phyloP scores from a whole-genome alignment of 768 basidiomycete species.

The Termitomyces sp. region DNA sequence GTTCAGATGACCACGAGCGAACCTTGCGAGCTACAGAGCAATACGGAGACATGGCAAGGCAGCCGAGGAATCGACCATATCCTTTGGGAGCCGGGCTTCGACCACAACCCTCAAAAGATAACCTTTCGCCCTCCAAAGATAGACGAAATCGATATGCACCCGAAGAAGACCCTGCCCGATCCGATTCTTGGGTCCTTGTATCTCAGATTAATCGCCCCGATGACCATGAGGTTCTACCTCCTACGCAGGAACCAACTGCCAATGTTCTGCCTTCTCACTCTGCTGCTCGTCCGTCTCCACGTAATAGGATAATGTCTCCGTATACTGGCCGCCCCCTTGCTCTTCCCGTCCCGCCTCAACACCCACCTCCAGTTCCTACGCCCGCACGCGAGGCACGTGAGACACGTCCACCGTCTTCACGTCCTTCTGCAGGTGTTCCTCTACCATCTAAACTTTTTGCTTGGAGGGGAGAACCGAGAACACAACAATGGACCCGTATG shows the following conservation, averaged over 20 bases:
- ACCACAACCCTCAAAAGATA: slow-evolving; percentile 27
- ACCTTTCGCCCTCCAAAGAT: slow-evolving; percentile 16
- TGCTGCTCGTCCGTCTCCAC: slow-evolving; percentile 22
- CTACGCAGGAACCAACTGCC: slow-evolving; percentile 17
- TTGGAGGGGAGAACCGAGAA: slow-evolving; percentile 44
- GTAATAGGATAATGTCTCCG: slow-evolving; percentile 26
- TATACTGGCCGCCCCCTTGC: slow-evolving; percentile 24
- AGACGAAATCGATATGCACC: slow-evolving; percentile 18
- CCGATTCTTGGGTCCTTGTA: slow-evolving; percentile 23
- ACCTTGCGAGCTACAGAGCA: slow-evolving; percentile 33
- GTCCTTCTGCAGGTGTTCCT: slow-evolving; percentile 31
- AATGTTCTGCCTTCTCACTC: slow-evolving; percentile 14
- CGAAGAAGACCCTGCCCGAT: slow-evolving; percentile 20
- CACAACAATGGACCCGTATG: slow-evolving; percentile 23
- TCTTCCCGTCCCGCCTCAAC: slow-evolving; percentile 31
- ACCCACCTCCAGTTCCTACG: slow-evolving; percentile 32
- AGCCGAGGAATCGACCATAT: slow-evolving; percentile 24
- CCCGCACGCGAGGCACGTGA: slow-evolving; percentile 28
- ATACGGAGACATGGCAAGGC: slow-evolving; percentile 23
- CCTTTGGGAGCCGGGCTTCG: slow-evolving; percentile 21
- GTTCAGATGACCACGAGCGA: slow-evolving; percentile 50
- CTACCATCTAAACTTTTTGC: slow-evolving; percentile 44
- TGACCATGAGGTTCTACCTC: slow-evolving; percentile 23
- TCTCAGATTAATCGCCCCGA: slow-evolving; percentile 21
- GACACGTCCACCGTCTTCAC: slow-evolving; percentile 23